A percentile compares a stretch with the other conserved stretches of the same genome.
These are phyloP conservation scores for Rhodotorula taiwanensis DNA, from an alignment of 768 basidiomycete genomes.

Conservation along the genomic window DNA sequence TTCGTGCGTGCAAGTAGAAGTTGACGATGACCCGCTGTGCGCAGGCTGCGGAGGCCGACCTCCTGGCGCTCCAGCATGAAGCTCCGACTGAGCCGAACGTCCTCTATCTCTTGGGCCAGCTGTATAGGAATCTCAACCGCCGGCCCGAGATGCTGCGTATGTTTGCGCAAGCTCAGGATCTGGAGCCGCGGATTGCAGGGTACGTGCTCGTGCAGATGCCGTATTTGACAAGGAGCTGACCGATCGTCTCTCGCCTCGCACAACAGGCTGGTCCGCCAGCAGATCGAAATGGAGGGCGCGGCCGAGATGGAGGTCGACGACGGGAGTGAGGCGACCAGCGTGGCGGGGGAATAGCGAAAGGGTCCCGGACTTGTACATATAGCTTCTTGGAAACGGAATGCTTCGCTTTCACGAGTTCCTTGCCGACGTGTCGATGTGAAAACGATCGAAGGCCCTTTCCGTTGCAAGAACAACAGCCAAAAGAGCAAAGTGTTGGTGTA, in stretches of 20 bases:
- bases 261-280: slow-evolving; percentile 23
- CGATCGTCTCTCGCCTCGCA: background rate
- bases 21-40: background rate
- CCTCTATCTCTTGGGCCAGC: slow-evolving; percentile 88
- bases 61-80: slow-evolving; percentile 68
- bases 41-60: slow-evolving; percentile 72
- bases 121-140: slow-evolving; percentile 71
- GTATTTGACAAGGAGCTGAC: background rate
- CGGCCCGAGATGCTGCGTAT: slow-evolving; percentile 62
- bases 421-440: too few relatives aligned
- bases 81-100: slow-evolving; percentile 96
- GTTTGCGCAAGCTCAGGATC: slow-evolving; percentile 84
- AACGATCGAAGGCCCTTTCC: too few relatives aligned
- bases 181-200: slow-evolving; percentile 65
- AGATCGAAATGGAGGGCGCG: slow-evolving; percentile 4
- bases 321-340: too few relatives aligned
- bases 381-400: too few relatives aligned
- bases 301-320: slow-evolving; percentile 23
- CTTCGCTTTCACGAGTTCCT: too few relatives aligned
- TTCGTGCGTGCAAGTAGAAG: too few relatives aligned
- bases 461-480: too few relatives aligned
- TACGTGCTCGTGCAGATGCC: slow-evolving; percentile 48
- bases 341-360: too few relatives aligned
- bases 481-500: too few relatives aligned
- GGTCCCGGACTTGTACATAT: too few relatives aligned